A percentile compares a stretch with the other conserved stretches of the same genome.
These are phyloP conservation scores for Phaseolus coccineus DNA, from an alignment of 331 rosid species.

Conservation along the genomic window DNA sequence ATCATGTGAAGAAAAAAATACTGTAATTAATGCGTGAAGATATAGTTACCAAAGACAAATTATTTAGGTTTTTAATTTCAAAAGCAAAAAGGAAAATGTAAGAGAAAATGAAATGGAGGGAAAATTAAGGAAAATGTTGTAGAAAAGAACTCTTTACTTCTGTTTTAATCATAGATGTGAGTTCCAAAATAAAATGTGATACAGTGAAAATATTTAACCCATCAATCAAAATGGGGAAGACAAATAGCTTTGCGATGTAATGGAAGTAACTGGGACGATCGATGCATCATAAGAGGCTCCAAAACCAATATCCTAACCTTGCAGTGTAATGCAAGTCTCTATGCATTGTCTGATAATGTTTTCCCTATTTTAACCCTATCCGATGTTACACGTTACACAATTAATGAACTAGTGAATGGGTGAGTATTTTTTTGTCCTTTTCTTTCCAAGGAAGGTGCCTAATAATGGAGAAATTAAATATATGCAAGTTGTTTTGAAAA, in stretches of 20 bases:
- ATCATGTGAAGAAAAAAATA: too few species aligned
- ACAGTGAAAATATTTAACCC: not conserved
- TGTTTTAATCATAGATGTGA: not conserved
- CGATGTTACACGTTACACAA: slow-evolving; percentile 17
- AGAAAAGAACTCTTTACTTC: not conserved
- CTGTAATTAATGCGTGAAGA: not conserved
- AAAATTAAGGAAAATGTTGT: not conserved
- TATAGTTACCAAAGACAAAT: not conserved
- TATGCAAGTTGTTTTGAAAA: not conserved
- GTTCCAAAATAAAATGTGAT: too few species aligned
- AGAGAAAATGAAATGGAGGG: not conserved
- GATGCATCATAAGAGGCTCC: not conserved
- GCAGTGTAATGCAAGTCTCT: slow-evolving; percentile 3
- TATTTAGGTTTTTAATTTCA: not conserved
- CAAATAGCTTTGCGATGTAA: not conserved
- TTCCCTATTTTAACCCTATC: slow-evolving; percentile 1
- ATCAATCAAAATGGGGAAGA: not conserved
- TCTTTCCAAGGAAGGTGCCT: not conserved
- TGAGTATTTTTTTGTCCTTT: not conserved
- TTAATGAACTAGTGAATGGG: slow-evolving; percentile 23
- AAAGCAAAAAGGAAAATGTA: not conserved
- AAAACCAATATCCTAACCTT: not conserved
- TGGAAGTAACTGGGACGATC: not conserved
- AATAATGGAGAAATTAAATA: not conserved
- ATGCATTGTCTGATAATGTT: not conserved